Evolutionary conservation across 2,329 filamentous ascomycete species (phyloP).

Genomic region (Talaromyces funiculosus): DNA sequence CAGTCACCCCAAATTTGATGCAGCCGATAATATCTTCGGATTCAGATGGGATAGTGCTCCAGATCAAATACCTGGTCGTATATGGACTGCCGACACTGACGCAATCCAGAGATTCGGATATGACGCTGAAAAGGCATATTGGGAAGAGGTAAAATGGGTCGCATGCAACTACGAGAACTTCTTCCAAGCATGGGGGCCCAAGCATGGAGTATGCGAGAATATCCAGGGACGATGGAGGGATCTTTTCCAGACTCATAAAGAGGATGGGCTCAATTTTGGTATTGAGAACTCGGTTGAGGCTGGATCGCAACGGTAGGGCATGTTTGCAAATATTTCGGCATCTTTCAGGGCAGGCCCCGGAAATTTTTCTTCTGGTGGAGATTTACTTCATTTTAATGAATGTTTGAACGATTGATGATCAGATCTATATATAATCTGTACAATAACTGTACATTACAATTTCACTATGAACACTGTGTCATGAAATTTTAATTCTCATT

Average conservation of each 20-base stretch:
- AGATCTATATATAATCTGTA: not conserved
- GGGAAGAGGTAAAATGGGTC: conserved; percentile 38
- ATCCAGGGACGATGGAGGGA: conserved; percentile 17
- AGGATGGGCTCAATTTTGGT: conserved; percentile 29
- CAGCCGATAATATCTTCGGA: conserved; percentile 35
- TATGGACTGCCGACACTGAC: conserved; percentile 30
- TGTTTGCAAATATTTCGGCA: not conserved
- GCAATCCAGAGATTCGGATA: conserved; percentile 33
- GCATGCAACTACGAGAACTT: conserved; percentile 32
- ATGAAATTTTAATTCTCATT: not conserved
- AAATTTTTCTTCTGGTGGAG: not conserved
- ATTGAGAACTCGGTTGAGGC: conserved; percentile 16
- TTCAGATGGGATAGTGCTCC: conserved; percentile 34
- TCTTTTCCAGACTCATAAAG: conserved; percentile 27
- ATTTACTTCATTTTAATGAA: conserved; percentile 3
- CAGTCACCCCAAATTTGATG: conserved; percentile 40
- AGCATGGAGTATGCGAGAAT: conserved; percentile 18
- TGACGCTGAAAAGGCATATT: conserved; percentile 35
- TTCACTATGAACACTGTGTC: not conserved
- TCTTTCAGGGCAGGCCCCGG: not conserved
- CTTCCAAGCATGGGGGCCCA: conserved; percentile 30
- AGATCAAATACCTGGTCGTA: conserved; percentile 29
- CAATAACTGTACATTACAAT: not conserved
- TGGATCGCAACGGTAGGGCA: not conserved
- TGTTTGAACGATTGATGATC: conserved; percentile 8